These are phyloP conservation scores for Saprolegnia diclina DNA, from an alignment of 352 stramenopile species.

Conservation along the genomic window DNA sequence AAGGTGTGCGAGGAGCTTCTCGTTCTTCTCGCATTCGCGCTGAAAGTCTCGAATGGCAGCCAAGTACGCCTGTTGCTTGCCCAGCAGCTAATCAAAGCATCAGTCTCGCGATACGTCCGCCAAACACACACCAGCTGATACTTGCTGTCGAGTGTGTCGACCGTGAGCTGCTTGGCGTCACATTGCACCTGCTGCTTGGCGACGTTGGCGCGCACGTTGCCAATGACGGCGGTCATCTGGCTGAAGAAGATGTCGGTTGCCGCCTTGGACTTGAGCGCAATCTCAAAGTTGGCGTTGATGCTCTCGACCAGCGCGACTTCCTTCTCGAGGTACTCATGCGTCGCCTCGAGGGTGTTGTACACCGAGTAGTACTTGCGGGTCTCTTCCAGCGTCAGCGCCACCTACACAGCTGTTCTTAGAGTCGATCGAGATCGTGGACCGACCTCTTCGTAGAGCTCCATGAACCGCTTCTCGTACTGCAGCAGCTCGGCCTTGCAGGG, in stretches of 20 bases:
- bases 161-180: conserved; percentile 35
- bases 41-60: conserved; percentile 85
- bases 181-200: conserved; percentile 49
- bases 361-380: conserved; percentile 84
- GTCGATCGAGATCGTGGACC: background rate
- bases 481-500: conserved; percentile 80
- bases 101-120: background rate
- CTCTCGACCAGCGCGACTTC: conserved; percentile 74
- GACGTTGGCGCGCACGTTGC: conserved; percentile 47
- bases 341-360: conserved; percentile 85
- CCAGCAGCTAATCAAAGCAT: conserved; percentile 36
- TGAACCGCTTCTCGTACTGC: conserved; percentile 87
- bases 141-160: conserved; percentile 68
- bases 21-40: conserved; percentile 83
- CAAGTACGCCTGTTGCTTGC: conserved; percentile 76
- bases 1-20: conserved; percentile 41
- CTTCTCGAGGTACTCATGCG: conserved; percentile 75
- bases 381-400: conserved; percentile 83
- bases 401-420: conserved; percentile 26
- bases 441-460: conserved; percentile 84
- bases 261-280: conserved; percentile 60
- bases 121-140: conserved; percentile 46
- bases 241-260: conserved; percentile 68
- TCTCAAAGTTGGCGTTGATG: conserved; percentile 77
- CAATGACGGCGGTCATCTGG: conserved; percentile 65